Evolutionary conservation across 371 early-diverging fungal species (phyloP).

Genomic region (Smittium mucronatum): DNA sequence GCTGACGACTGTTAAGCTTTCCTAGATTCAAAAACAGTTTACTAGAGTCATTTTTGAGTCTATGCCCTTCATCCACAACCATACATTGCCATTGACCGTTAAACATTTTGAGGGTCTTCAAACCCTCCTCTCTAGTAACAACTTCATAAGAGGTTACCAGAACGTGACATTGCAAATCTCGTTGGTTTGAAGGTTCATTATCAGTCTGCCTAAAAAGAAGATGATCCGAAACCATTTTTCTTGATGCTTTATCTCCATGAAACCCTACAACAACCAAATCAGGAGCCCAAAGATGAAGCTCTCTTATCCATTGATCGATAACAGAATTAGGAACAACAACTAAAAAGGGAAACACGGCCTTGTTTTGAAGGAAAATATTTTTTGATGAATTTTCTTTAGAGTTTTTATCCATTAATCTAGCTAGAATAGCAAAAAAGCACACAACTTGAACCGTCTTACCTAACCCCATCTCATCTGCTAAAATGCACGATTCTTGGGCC

Average conservation of each 20-base stretch:
- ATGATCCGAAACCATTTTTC: conserved; percentile 41
- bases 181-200: conserved; percentile 30
- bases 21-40: conserved; percentile 51
- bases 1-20: conserved; percentile 37
- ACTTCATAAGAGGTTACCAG: conserved; percentile 69
- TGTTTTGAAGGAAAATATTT: not conserved
- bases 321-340: conserved; percentile 76
- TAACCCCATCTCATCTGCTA: conserved; percentile 92
- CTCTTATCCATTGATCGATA: conserved; percentile 67
- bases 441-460: conserved; percentile 89
- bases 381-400: conserved; percentile 17
- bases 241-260: conserved; percentile 35
- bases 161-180: conserved; percentile 48
- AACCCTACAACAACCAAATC: conserved; percentile 44
- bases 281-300: conserved; percentile 68
- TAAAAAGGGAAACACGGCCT: conserved; percentile 54
- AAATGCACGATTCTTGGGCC: conserved; percentile 44
- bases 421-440: conserved; percentile 48
- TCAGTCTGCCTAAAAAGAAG: conserved; percentile 44
- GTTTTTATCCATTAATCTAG: conserved; percentile 24
- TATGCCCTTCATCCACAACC: conserved; percentile 78
- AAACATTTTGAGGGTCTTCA: conserved; percentile 33
- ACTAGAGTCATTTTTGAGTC: conserved; percentile 63
- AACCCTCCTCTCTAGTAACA: conserved; percentile 35
- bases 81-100: conserved; percentile 45